phyloP scores from a whole-genome alignment of 177 flowering plant species.

The Telopea speciosissima region DNA sequence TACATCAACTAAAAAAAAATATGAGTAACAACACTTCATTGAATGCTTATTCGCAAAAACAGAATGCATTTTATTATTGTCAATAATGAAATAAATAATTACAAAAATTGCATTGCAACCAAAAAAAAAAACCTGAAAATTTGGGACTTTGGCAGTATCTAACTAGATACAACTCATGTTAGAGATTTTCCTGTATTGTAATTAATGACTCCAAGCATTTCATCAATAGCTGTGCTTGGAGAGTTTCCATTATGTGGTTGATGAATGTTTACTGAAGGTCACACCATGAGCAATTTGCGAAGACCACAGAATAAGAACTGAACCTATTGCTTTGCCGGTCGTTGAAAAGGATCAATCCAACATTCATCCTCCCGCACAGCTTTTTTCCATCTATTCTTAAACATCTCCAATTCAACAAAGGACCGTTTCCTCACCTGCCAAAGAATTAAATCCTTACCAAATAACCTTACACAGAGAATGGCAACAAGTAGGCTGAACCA shows the following conservation, averaged over 20 bases:
- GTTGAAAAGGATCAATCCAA: slow-evolving; percentile 67
- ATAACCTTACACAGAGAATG: not conserved
- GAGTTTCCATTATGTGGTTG: not conserved
- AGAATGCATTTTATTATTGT: not conserved
- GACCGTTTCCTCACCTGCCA: slow-evolving; percentile 76
- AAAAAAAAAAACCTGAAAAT: not conserved
- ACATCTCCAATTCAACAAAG: slow-evolving; percentile 48
- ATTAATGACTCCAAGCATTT: not conserved
- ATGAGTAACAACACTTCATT: not conserved
- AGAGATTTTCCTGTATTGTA: not conserved
- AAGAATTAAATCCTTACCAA: not conserved
- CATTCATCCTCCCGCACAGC: slow-evolving; percentile 62
- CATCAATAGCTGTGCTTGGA: not conserved
- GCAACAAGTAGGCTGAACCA: not conserved
- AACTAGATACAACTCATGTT: not conserved
- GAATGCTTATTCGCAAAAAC: not conserved
- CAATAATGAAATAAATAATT: not conserved
- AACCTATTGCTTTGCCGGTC: slow-evolving; percentile 9
- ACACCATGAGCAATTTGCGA: not conserved
- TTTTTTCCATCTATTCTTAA: slow-evolving; percentile 59
- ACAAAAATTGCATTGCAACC: not conserved
- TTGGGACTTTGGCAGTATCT: not conserved
- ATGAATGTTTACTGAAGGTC: not conserved
- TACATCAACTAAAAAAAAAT: too few species aligned
- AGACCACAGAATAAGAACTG: slow-evolving; percentile 5